Evolutionary conservation across 176 grass and related monocot species (phyloP), one percentile per base, ranked within the genome.

Genomic region (Bromus sterilis): DNA sequence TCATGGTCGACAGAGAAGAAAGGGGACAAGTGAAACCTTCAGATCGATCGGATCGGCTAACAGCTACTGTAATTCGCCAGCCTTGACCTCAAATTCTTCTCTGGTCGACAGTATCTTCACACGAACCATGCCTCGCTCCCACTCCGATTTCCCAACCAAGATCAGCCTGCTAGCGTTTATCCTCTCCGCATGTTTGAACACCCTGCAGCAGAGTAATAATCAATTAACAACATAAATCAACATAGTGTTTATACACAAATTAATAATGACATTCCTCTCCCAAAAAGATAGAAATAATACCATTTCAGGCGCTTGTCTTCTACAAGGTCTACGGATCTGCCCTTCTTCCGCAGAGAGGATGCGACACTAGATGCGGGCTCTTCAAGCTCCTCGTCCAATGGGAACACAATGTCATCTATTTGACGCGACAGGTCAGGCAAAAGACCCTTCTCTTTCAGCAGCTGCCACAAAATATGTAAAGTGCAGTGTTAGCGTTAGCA

Each of bases 101-200:
- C 90, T 93, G 55, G 95, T 93, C 14, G 88, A 98, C 77, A 98
- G 67, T 56, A 93, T 72, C 82, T 98, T 98, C 56, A 97, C 83
- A 8, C 90, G 95, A 85, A 98, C 92, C 84, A 87, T 89, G 69
- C 90, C 92, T 84, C 86, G 82, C 56, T 89, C 85, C 92, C 90
- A 95, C 61, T 98, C 95, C 6, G 92, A 95, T 40, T 89, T 98
- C 31, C 96, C 96, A 24, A 98, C 90, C 89, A 98, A 90, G 37
- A 95, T 77, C 61, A 98, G 88, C 82, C 96, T 91, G 64, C 82
- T 86, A 18, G 93, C 96, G 73, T 92, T 94, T 83, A 95, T 89
- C 87, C 93, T 87, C 56, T 95, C 96, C 0, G 96, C 89, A 28
- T 98, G 90, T 80, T 98, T 98, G 85, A 95, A 98, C 66, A 98